Percentiles rank a stretch among this genome's conserved stretches.
Evolutionary conservation across 176 grass and related monocot genomes (phyloP).

Genomic region (Pharus latifolius): DNA sequence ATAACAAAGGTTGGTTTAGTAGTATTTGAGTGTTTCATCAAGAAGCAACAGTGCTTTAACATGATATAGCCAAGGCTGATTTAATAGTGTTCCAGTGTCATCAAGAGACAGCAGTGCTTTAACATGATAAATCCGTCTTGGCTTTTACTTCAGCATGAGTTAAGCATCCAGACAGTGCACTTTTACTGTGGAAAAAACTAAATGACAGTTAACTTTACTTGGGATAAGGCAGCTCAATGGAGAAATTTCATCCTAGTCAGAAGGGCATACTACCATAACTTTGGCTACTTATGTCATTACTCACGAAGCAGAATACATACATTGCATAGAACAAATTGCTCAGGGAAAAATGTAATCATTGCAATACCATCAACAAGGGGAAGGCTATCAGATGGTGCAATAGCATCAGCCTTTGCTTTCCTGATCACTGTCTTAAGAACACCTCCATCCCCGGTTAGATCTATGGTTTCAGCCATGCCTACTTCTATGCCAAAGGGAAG

Average conservation of each 20-base stretch:
- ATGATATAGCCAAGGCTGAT: neutral
- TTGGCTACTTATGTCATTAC: neutral
- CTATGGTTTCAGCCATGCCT: constrained; percentile 67
- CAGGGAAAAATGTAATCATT: neutral
- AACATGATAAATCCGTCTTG: too few relatives aligned
- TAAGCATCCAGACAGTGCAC: too few relatives aligned
- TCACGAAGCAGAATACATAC: neutral
- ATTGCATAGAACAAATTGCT: neutral
- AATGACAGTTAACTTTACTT: too few relatives aligned
- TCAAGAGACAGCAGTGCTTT: too few relatives aligned
- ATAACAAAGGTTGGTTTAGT: neutral
- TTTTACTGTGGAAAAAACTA: too few relatives aligned
- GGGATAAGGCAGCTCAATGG: too few relatives aligned
- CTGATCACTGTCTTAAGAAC: constrained; percentile 69
- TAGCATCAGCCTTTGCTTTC: constrained; percentile 74
- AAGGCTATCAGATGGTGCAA: constrained; percentile 63
- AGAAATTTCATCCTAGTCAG: too few relatives aligned
- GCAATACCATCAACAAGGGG: constrained; percentile 78
- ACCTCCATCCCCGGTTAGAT: constrained; percentile 81
- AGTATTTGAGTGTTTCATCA: neutral
- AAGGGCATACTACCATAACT: too few relatives aligned
- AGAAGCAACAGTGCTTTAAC: neutral
- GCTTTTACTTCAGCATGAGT: too few relatives aligned
- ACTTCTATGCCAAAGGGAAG: neutral
- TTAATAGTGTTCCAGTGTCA: too few relatives aligned